Evolutionary conservation across 257 asterid species (phyloP), one percentile per base, ranked within the genome.

Genomic region (Jacaranda mimosifolia): DNA sequence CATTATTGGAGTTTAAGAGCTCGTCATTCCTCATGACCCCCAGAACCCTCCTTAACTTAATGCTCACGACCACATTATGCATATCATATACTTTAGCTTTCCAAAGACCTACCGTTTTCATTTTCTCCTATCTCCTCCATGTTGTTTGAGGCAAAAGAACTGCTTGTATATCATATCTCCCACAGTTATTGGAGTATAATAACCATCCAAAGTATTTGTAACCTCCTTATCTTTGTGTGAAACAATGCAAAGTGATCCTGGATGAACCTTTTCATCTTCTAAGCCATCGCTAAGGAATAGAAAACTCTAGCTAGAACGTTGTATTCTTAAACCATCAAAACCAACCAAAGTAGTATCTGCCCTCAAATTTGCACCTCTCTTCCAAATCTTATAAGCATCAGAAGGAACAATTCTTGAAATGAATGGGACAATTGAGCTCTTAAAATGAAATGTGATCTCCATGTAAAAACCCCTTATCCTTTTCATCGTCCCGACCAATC

Each of bases 281-380:
- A 91, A 87, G 63, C 96, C 96, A 77, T 90, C 93, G 39, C 96
- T 93, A 39, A 90, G 88, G 80, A 90, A 90, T 38, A 88, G 81
- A 82, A 90, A 77, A 59, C 90, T 90, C 83, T 87, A 90, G 80
- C 88, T 91, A 0, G 96, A 83, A 7, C 96, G 90, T 73, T 90
- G 93, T 60, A 90, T 87, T 59, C 84, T 86, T 62, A 90, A 84
- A 43, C 96, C 93, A 71, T 90, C 96, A 52, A 90, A 90, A 32
- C 96, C 96, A 55, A 91, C 90, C 73, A 88, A 83, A 55, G 93
- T 86, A 93, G 85, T 86, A 63, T 90, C 96, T 48, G 96, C 93
- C 76, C 96, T 79, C 67, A 90, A 70, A 76, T 90, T 90, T 11
- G 90, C 89, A 70, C 96, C 96, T 60, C 90, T 81, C 78, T 88